Percentiles rank a stretch among this genome's conserved stretches.
Conservation (phyloP, 192 early-diverging fungal species). For the Rhizophagus sp. region DNA sequence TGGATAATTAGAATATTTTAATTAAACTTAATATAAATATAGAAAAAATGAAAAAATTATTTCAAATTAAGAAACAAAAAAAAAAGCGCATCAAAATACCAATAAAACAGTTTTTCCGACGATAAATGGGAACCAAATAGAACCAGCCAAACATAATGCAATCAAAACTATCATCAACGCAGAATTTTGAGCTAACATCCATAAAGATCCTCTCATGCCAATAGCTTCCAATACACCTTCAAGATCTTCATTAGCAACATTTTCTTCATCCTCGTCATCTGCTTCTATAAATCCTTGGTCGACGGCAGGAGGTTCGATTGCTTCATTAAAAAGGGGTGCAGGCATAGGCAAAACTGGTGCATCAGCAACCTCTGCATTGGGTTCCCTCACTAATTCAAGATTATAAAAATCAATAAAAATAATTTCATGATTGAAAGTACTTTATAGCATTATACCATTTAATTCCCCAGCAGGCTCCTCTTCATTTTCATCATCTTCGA, state of each 20-base stretch:
- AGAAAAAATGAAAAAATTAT: no score
- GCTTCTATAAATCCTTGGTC: constrained; percentile 11
- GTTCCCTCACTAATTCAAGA: neutral
- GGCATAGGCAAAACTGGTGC: constrained; percentile 11
- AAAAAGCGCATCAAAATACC: constrained; percentile 25
- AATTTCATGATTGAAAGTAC: neutral
- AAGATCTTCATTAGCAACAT: constrained; percentile 63
- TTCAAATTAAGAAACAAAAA: no score
- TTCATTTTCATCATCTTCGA: constrained; percentile 1
- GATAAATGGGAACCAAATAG: constrained; percentile 77
- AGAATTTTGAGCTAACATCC: constrained; percentile 79
- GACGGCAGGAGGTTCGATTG: constrained; percentile 21
- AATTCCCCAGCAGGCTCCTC: neutral
- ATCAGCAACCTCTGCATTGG: neutral
- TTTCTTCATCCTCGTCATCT: constrained; percentile 47
- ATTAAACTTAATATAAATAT: neutral
- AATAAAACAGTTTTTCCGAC: constrained; percentile 55
- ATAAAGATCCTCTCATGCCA: constrained; percentile 85
- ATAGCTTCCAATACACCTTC: constrained; percentile 87
- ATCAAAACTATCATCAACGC: constrained; percentile 77
- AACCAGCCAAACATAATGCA: constrained; percentile 63
- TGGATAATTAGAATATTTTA: neutral
- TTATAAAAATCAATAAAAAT: neutral
- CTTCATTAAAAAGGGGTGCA: constrained; percentile 28
- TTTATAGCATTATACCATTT: neutral